Conservation (phyloP, 192 early-diverging fungal species). For the Coemansia sp. region DNA sequence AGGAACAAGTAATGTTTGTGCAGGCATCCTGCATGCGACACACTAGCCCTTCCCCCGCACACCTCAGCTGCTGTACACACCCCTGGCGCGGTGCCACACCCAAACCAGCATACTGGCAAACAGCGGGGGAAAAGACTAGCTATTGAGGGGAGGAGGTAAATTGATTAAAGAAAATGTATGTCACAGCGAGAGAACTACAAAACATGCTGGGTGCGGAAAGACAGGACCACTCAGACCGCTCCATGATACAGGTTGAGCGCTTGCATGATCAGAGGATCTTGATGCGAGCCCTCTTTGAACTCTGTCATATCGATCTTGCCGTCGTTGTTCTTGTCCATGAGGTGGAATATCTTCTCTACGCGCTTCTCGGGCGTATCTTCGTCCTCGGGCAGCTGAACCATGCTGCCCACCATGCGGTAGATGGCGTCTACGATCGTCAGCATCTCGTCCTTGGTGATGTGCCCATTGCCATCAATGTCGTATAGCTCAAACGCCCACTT, state of each 20-base stretch:
- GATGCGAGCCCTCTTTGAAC: slow-evolving; percentile 84
- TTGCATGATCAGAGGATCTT: slow-evolving; percentile 84
- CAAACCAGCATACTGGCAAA: neutral
- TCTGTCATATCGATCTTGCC: slow-evolving; percentile 79
- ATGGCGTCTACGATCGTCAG: slow-evolving; percentile 88
- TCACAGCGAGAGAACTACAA: neutral
- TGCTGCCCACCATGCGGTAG: slow-evolving; percentile 91
- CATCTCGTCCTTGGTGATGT: slow-evolving; percentile 89
- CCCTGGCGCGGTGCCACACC: neutral
- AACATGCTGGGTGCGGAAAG: neutral
- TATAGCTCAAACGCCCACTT: slow-evolving; percentile 87
- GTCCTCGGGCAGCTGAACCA: slow-evolving; percentile 85
- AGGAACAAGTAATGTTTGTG: neutral
- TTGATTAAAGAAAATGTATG: neutral
- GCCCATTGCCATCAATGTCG: slow-evolving; percentile 87
- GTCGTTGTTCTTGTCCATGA: slow-evolving; percentile 90
- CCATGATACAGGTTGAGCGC: slow-evolving; percentile 87
- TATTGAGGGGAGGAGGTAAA: neutral
- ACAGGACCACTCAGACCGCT: slow-evolving; percentile 58
- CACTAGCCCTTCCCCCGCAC: neutral
- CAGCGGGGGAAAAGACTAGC: too few species aligned
- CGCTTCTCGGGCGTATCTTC: slow-evolving; percentile 90
- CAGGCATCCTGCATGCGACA: neutral
- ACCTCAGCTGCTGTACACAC: neutral
- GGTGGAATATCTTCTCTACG: slow-evolving; percentile 84